These are phyloP conservation scores for Ormosia semicastrata DNA, from an alignment of 306 rosid genomes.

Conservation along the genomic window DNA sequence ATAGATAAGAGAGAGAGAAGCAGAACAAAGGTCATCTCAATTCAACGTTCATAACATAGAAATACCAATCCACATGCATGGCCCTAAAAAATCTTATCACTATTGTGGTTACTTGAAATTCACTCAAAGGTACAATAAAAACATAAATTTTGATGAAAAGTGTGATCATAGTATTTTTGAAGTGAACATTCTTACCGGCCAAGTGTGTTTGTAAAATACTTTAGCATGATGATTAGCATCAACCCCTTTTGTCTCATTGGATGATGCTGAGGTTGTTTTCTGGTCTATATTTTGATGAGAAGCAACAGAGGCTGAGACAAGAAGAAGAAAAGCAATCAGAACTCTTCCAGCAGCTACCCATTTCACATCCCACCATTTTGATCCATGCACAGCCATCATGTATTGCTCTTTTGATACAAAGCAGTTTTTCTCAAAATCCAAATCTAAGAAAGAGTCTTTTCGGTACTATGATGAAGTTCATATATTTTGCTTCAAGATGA, in stretches of 20 bases:
- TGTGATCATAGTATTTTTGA: neutral
- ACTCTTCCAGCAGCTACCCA: slow-evolving; percentile 30
- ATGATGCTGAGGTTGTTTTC: slow-evolving; percentile 36
- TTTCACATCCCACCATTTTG: slow-evolving; percentile 39
- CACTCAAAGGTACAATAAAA: neutral
- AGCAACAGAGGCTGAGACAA: slow-evolving; percentile 41
- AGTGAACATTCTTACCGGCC: slow-evolving; percentile 64
- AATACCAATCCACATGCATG: neutral
- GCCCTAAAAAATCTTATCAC: neutral
- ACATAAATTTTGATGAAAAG: neutral
- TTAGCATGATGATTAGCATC: slow-evolving; percentile 19
- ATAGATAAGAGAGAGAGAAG: too few species aligned
- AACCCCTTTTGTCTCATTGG: slow-evolving; percentile 13
- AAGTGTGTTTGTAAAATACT: slow-evolving; percentile 54
- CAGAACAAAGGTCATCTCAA: neutral
- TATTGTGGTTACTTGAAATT: neutral
- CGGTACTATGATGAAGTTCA: neutral
- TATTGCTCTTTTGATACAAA: neutral
- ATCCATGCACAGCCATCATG: slow-evolving; percentile 20
- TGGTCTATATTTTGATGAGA: slow-evolving; percentile 26
- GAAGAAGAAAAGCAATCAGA: slow-evolving; percentile 35
- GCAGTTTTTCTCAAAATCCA: neutral
- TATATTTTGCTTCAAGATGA: neutral
- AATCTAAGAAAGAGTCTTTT: neutral
- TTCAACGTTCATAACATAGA: too few species aligned